Conservation (phyloP, 305 asterid genomes). For the Petunia hybrid region DNA sequence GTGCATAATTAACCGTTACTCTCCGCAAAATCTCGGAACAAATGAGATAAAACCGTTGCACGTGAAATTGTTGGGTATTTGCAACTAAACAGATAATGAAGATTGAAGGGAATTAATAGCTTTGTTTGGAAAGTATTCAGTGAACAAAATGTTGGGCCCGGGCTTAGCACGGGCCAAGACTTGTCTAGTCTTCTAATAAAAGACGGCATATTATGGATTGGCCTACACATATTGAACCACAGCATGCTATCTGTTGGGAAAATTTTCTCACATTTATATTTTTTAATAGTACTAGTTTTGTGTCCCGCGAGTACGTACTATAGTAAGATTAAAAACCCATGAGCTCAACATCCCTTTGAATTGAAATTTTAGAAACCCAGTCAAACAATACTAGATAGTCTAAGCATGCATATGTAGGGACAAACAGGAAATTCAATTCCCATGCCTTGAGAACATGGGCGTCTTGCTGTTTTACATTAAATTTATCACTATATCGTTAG, state of each 20-base stretch:
- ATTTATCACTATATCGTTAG: background rate
- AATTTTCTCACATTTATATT: background rate
- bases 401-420: background rate
- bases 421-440: background rate
- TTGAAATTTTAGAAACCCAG: background rate
- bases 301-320: background rate
- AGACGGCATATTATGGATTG: too few species aligned
- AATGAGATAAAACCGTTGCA: too few species aligned
- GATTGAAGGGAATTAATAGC: too few species aligned
- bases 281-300: background rate
- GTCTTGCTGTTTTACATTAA: background rate
- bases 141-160: too few species aligned
- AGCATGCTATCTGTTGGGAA: background rate
- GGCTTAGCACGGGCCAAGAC: too few species aligned
- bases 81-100: too few species aligned
- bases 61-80: too few species aligned
- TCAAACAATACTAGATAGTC: background rate
- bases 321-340: background rate
- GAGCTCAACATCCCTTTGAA: background rate
- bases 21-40: too few species aligned
- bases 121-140: too few species aligned
- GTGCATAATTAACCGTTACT: too few species aligned
- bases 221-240: background rate
- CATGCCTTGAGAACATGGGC: conserved; percentile 33
- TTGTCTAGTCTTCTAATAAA: too few species aligned